phyloP scores from a whole-genome alignment of 2,329 filamentous ascomycete genomes.

The Xenosphaeropsis pyriputrescens region DNA sequence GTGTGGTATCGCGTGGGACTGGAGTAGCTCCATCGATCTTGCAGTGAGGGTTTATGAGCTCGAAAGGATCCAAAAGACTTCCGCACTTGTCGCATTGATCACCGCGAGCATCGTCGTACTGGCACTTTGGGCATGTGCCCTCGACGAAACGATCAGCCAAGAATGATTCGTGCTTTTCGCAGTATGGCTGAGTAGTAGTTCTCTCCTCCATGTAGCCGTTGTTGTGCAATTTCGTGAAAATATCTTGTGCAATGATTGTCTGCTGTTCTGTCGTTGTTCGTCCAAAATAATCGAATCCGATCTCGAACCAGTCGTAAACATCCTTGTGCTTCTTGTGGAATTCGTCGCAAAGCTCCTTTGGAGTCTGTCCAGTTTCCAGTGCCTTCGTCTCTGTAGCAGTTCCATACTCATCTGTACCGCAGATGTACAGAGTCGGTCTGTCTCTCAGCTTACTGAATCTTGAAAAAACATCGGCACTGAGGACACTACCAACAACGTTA shows the following conservation, averaged over 20 bases:
- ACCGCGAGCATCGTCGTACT: constrained; percentile 54
- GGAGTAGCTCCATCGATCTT: constrained; percentile 81
- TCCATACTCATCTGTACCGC: constrained; percentile 87
- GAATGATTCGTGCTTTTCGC: constrained; percentile 62
- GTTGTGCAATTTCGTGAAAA: constrained; percentile 76
- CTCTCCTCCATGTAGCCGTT: constrained; percentile 83
- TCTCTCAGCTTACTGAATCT: constrained; percentile 70
- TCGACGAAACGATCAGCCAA: constrained; percentile 79
- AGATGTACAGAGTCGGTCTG: constrained; percentile 69
- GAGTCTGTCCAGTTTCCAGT: constrained; percentile 71
- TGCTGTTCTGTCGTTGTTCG: constrained; percentile 81
- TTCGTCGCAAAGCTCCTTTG: constrained; percentile 77
- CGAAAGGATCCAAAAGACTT: constrained; percentile 38
- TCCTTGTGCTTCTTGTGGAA: constrained; percentile 83
- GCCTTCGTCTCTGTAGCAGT: constrained; percentile 95
- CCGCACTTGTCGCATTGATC: constrained; percentile 69
- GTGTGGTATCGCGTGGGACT: constrained; percentile 69
- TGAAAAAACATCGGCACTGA: constrained; percentile 78
- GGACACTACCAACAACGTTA: constrained; percentile 75
- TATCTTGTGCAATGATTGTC: constrained; percentile 83
- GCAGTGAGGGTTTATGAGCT: constrained; percentile 72
- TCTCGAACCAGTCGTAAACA: constrained; percentile 93
- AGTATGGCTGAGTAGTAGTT: constrained; percentile 81
- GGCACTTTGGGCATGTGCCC: constrained; percentile 62
- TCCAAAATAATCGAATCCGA: constrained; percentile 89